Evolutionary conservation across 2,329 filamentous ascomycete genomes (phyloP), one percentile per base, ranked within the genome.

Genomic region (Aspergillus sp.): DNA sequence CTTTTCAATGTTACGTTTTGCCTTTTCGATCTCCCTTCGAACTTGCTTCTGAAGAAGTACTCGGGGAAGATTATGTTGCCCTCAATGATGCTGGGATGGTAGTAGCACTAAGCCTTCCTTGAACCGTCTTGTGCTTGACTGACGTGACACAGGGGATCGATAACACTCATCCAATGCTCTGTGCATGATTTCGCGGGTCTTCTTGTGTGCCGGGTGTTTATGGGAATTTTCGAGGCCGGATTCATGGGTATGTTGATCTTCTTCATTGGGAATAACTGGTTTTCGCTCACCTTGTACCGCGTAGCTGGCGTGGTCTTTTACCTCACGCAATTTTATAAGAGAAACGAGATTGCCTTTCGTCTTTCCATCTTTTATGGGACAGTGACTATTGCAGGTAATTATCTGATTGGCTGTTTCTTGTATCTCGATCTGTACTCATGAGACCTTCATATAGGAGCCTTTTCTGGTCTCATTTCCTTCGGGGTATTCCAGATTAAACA

Each of bases 1-100:
- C 77, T 87, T 47, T 87, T 87, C 68, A 87, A 83, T 63, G 72
- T 86, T 10, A 82, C 83, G 0, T 85, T 47, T 32, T 45, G 45
- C 10, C 34, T 50, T 7, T 48, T 54, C 11, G 53, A 53, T 27
- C 45, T 55, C 6, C 48, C 49, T 6, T 51, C 50, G 13, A 50
- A 46, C 6, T 31, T 56, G 27, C 38, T 50, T 26, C 31, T 52
- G 26, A 47, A 45, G 31, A 37, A 37, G 5, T 52, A 51, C 31
- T 49, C 45, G 27, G 48, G 44, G 3, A 50, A 44, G 29, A 12
- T 39, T 9, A 42, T 45, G 33, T 28, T 48, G 8, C 45, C 45
- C 19, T 13, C 19, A 5, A 40, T 47, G 45, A 47, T 47, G 37
- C 12, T 47, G 10, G 42, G 41, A 29, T 47, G 37, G 41, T 44